Conservation (phyloP, 1,139 yeast species). For the Yamadazyma membranifaciens region DNA sequence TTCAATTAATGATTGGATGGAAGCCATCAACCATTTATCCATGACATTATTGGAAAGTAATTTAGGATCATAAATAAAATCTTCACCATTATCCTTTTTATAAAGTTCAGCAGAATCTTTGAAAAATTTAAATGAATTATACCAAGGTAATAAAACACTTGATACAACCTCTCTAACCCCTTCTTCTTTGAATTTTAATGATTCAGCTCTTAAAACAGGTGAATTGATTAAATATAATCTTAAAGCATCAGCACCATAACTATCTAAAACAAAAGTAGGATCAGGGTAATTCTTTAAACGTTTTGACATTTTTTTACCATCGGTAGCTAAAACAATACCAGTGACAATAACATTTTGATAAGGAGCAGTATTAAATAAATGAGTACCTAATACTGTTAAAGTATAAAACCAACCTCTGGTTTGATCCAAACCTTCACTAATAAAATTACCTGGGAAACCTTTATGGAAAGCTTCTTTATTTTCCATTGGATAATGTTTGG, state of each 20-base stretch:
- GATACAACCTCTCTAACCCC: slow-evolving; percentile 98
- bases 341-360: slow-evolving; percentile 93
- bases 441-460: slow-evolving; percentile 94
- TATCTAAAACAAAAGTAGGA: slow-evolving; percentile 75
- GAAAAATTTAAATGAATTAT: slow-evolving; percentile 94
- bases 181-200: slow-evolving; percentile 95
- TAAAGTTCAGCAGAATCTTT: slow-evolving; percentile 89
- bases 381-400: slow-evolving; percentile 92
- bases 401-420: slow-evolving; percentile 99
- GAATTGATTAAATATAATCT: slow-evolving; percentile 95
- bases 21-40: slow-evolving; percentile 97
- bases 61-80: slow-evolving; percentile 68
- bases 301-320: slow-evolving; percentile 99
- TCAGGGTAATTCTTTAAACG: slow-evolving; percentile 97
- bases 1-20: slow-evolving; percentile 84
- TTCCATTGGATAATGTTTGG: slow-evolving; percentile 96
- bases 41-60: slow-evolving; percentile 78
- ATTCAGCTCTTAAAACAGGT: slow-evolving; percentile 95
- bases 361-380: slow-evolving; percentile 87
- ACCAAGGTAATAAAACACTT: slow-evolving; percentile 95
- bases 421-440: slow-evolving; percentile 98
- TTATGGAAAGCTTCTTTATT: slow-evolving; percentile 68
- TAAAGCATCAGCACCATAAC: slow-evolving; percentile 97
- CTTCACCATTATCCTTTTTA: slow-evolving; percentile 70
- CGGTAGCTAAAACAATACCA: slow-evolving; percentile 96